Evolutionary conservation across 176 grass and related monocot genomes (phyloP), one percentile per base, ranked within the genome.

Genomic region (Carex littledalei): DNA sequence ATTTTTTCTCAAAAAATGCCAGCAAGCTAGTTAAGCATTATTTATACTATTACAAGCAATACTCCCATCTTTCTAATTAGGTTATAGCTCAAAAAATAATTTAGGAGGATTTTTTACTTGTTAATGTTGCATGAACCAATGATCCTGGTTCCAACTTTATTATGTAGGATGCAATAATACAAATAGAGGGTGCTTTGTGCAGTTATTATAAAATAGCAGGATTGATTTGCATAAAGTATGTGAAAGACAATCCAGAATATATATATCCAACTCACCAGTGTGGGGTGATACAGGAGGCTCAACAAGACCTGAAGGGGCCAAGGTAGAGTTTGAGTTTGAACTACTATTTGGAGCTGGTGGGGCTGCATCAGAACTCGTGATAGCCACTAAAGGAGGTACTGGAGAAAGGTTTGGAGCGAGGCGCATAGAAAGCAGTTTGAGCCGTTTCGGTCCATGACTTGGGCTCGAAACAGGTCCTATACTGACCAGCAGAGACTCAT

Each of bases 271-370:
- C 59, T 82, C 32, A 83, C 81, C n/a, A 52, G 45, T 83, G 81
- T 83, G 81, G 3, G 81, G 63, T 52, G 81, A 55, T 55, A 83
- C 81, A 32, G 81, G 81, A 54, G 81, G 81, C 81, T 83, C 43
- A 21, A 83, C 81, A 26, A 68, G 62, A 68, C 81, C 81, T 32
- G 81, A 49, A 49, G 80, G 81, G 60, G 81, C 81, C 9, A 83
- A 67, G 49, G 62, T 69, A 21, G 81, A 83, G 64, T 83, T 83
- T 68, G 81, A 83, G 49, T 68, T 67, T 69, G 81, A 66, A 17
- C 63, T 81, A 43, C 17, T 21, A 63, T 81, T 83, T 83, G 81
- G 52, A 78, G 22, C 74, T 50, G 81, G 63, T 32, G 81, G 61
- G 6, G 63, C 26, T 2, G 81, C 41, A 68, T 83, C 81, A 83